Conservation (phyloP, 2,329 filamentous ascomycete genomes). For the Bipolaris cookei region DNA sequence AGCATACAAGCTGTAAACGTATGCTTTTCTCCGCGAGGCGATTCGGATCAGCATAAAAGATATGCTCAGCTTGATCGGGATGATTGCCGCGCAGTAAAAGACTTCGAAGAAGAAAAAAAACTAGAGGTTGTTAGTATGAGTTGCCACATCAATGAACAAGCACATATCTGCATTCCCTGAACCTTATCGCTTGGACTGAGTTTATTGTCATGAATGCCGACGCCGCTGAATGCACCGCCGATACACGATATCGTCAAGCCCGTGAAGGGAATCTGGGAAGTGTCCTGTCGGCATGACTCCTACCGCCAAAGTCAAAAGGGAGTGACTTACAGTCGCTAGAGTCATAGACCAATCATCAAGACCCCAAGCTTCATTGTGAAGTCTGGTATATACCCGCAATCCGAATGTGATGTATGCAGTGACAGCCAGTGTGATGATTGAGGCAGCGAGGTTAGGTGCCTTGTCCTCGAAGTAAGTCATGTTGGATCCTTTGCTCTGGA, state of each 20-base stretch:
- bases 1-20: conserved; percentile 11
- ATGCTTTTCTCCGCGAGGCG: conserved; percentile 5
- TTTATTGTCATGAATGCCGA: conserved; percentile 7
- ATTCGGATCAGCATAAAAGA: conserved; percentile 17
- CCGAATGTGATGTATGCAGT: conserved; percentile 11
- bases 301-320: too few relatives aligned
- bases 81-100: conserved; percentile 14
- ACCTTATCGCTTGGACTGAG: conserved; percentile 5
- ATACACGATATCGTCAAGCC: conserved; percentile 15
- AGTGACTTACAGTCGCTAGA: conserved; percentile 5
- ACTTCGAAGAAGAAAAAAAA: conserved; percentile 16
- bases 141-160: neutral
- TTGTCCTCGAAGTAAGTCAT: conserved; percentile 16
- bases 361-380: conserved; percentile 14
- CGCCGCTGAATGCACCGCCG: conserved; percentile 13
- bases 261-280: conserved; percentile 8
- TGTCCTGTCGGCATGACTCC: neutral
- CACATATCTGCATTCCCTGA: conserved; percentile 12
- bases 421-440: conserved; percentile 8
- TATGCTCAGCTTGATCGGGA: conserved; percentile 17
- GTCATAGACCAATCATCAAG: conserved; percentile 17
- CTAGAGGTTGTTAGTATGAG: neutral
- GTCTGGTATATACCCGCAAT: conserved; percentile 14
- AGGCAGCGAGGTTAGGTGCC: conserved; percentile 11
- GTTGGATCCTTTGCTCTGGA: neutral